Conservation (phyloP, 176 grass and related monocot species). For the Zizania latifolia region DNA sequence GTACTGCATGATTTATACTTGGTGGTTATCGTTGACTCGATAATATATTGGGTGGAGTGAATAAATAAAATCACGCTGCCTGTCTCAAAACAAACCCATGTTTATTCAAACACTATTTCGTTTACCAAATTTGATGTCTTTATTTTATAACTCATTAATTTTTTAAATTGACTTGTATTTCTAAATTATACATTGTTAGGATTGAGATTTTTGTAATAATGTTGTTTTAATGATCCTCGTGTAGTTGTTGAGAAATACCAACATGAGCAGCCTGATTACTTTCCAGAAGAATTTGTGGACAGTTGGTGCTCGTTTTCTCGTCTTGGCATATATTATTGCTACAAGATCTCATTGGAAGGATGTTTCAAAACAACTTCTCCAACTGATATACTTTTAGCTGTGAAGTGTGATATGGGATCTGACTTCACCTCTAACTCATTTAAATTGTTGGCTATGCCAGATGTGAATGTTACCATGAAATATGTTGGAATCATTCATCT, state of each 20-base stretch:
- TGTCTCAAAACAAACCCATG: not conserved
- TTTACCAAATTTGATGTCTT: not conserved
- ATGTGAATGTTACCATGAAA: conserved; percentile 32
- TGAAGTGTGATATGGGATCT: conserved; percentile 60
- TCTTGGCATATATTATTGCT: conserved; percentile 65
- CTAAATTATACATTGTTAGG: conserved; percentile 2
- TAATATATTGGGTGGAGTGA: not conserved
- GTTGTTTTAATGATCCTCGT: conserved; percentile 3
- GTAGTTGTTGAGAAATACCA: conserved; percentile 49
- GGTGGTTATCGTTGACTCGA: not conserved
- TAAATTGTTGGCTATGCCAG: conserved; percentile 19
- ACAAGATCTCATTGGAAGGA: conserved; percentile 47
- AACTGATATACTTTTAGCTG: conserved; percentile 48
- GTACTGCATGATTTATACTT: not conserved
- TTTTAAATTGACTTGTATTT: not conserved
- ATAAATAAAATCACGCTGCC: not conserved
- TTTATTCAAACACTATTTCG: not conserved
- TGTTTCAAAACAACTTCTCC: conserved; percentile 10
- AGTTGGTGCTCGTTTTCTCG: conserved; percentile 53
- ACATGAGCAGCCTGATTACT: conserved; percentile 50
- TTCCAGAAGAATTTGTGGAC: conserved; percentile 61
- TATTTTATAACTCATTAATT: not conserved
- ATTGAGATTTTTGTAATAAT: not conserved
- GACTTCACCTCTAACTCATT: conserved; percentile 49
- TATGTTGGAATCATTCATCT: conserved; percentile 40